These are phyloP conservation scores for Viola odorata DNA, from an alignment of 345 rosid species.

Conservation along the genomic window DNA sequence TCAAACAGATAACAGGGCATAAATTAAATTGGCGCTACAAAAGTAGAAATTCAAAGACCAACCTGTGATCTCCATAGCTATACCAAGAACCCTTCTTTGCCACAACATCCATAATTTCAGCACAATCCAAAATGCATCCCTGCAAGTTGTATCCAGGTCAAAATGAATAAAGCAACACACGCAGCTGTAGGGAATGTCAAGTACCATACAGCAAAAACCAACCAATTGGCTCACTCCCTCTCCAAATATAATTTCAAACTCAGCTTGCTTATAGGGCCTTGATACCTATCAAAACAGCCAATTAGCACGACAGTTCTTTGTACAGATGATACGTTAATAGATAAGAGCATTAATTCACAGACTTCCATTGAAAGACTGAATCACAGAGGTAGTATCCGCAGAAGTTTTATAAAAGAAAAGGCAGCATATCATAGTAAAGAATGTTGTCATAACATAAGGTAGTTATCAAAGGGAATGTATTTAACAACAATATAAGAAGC, in stretches of 20 bases:
- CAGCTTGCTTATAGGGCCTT: slow-evolving; percentile 94
- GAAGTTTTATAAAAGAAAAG: too few relatives aligned
- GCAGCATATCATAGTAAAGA: too few relatives aligned
- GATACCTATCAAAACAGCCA: slow-evolving; percentile 53
- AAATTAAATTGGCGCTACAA: too few relatives aligned
- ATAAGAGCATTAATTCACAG: too few relatives aligned
- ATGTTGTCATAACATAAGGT: too few relatives aligned
- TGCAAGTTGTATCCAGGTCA: slow-evolving; percentile 28
- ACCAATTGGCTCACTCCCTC: slow-evolving; percentile 97
- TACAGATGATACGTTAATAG: neutral
- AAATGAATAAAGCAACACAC: slow-evolving; percentile 9
- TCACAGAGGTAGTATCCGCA: too few relatives aligned
- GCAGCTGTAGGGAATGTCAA: slow-evolving; percentile 1
- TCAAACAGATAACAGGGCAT: neutral
- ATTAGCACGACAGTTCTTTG: neutral
- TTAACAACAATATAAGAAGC: too few relatives aligned
- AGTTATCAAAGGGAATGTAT: too few relatives aligned
- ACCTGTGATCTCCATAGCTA: slow-evolving; percentile 90
- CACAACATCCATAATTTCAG: slow-evolving; percentile 76
- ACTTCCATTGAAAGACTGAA: too few relatives aligned
- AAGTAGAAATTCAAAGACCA: slow-evolving; percentile 12
- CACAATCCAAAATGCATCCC: slow-evolving; percentile 92
- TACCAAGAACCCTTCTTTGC: slow-evolving; percentile 95
- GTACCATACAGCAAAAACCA: slow-evolving; percentile 17
- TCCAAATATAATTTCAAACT: slow-evolving; percentile 89